Percentiles rank a stretch among this genome's conserved stretches.
phyloP scores from a whole-genome alignment of 2,329 filamentous ascomycete genomes.

The Epichloe elymi region DNA sequence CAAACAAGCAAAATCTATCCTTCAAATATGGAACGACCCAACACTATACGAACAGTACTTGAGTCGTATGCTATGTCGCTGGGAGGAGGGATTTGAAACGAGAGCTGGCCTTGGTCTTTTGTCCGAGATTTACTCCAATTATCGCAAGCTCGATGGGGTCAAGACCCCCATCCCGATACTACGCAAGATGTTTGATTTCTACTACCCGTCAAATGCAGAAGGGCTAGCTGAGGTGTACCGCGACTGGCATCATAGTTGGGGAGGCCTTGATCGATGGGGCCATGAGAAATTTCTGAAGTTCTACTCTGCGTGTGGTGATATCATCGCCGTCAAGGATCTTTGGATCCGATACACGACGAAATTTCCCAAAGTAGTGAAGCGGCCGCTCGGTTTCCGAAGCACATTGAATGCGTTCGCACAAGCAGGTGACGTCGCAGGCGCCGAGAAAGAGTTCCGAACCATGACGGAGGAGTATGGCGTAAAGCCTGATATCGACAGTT shows the following conservation, averaged over 20 bases:
- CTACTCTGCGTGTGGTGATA: constrained; percentile 34
- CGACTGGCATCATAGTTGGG: constrained; percentile 33
- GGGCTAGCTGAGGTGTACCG: constrained; percentile 33
- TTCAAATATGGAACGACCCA: constrained; percentile 26
- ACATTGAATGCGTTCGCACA: constrained; percentile 61
- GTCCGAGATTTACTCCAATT: constrained; percentile 30
- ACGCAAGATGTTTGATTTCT: constrained; percentile 31
- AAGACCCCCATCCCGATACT: constrained; percentile 27
- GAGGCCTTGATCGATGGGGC: constrained; percentile 27
- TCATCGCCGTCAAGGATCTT: constrained; percentile 29
- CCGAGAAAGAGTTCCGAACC: constrained; percentile 47
- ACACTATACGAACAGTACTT: constrained; percentile 33
- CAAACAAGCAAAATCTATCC: constrained; percentile 22
- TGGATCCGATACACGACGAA: constrained; percentile 29
- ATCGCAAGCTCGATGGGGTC: constrained; percentile 27
- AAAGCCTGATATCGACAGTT: constrained; percentile 45
- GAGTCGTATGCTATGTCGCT: constrained; percentile 17
- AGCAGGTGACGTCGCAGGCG: constrained; percentile 47
- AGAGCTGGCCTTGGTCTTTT: constrained; percentile 20
- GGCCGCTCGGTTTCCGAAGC: constrained; percentile 33
- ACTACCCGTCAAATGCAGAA: constrained; percentile 22
- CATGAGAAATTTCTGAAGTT: constrained; percentile 37
- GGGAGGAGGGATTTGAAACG: constrained; percentile 15
- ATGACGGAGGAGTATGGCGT: constrained; percentile 43
- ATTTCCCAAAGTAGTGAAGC: constrained; percentile 21